Conservation (phyloP, 192 early-diverging fungal species). For the Backusella tarrabulga region DNA sequence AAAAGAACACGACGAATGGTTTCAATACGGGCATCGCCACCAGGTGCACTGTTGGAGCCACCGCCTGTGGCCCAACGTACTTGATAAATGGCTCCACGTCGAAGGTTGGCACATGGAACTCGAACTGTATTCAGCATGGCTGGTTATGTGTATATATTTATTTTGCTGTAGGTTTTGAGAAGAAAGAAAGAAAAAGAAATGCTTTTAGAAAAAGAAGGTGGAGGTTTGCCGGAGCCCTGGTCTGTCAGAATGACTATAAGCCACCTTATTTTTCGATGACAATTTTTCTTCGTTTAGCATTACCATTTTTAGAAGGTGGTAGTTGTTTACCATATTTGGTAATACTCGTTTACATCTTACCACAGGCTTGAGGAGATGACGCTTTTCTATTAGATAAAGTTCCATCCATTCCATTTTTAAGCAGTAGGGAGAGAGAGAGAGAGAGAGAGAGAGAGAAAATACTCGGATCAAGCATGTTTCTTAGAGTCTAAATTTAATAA, state of each 20-base stretch:
- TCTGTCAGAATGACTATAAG: neutral
- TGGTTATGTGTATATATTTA: neutral
- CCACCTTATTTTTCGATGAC: neutral
- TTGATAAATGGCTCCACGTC: neutral
- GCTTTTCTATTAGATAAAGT: too few relatives aligned
- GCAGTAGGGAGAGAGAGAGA: too few relatives aligned
- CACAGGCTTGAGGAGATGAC: too few relatives aligned
- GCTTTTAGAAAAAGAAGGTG: neutral
- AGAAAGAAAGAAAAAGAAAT: neutral
- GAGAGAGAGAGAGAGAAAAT: too few relatives aligned
- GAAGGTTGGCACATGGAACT: neutral
- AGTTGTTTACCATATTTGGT: neutral
- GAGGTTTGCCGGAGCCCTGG: slow-evolving; percentile 1
- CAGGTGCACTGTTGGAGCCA: slow-evolving; percentile 28
- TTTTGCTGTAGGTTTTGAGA: neutral
- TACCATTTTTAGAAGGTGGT: neutral
- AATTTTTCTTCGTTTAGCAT: neutral
- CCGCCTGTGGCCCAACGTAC: neutral
- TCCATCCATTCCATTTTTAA: too few relatives aligned
- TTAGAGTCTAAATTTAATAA: too few relatives aligned
- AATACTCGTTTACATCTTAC: neutral
- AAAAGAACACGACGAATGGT: slow-evolving; percentile 73
- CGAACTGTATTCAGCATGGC: slow-evolving; percentile 11
- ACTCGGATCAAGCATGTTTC: too few relatives aligned
- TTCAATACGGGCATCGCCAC: slow-evolving; percentile 61